phyloP scores from a whole-genome alignment of 2,329 filamentous ascomycete species.

The Aspergillus vadensis region DNA sequence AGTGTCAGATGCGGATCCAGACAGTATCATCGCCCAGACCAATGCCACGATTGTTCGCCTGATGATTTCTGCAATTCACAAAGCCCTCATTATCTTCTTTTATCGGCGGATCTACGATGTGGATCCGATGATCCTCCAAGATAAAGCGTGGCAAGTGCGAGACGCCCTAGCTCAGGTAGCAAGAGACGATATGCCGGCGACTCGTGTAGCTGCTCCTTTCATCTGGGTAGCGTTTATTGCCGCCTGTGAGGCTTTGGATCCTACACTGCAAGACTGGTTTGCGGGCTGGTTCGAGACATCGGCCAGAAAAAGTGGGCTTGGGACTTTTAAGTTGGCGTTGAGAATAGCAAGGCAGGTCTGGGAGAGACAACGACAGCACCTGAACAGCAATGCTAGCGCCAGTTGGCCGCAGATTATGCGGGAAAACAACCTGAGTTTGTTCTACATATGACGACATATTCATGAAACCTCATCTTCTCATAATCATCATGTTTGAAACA shows the following conservation, averaged over 20 bases:
- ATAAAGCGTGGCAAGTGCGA: slow-evolving; percentile 38
- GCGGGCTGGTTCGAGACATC: slow-evolving; percentile 36
- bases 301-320: slow-evolving; percentile 33
- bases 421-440: slow-evolving; percentile 2
- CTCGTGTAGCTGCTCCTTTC: slow-evolving; percentile 41
- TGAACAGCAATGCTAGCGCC: background rate
- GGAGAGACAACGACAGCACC: slow-evolving; percentile 26
- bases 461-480: background rate
- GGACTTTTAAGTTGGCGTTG: slow-evolving; percentile 34
- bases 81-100: slow-evolving; percentile 50
- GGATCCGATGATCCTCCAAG: slow-evolving; percentile 45
- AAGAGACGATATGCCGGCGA: slow-evolving; percentile 32
- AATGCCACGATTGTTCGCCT: slow-evolving; percentile 25
- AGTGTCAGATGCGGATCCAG: background rate
- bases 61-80: slow-evolving; percentile 45
- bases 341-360: slow-evolving; percentile 32
- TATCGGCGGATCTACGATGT: slow-evolving; percentile 49
- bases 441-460: slow-evolving; percentile 2
- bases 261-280: slow-evolving; percentile 40
- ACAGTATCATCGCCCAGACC: background rate
- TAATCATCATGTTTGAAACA: background rate
- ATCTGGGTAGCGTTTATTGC: slow-evolving; percentile 51
- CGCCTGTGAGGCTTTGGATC: slow-evolving; percentile 45
- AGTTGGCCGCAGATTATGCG: slow-evolving; percentile 11
- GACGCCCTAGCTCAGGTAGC: slow-evolving; percentile 43